Evolutionary conservation across 169 alveolate species (phyloP), one percentile per base, ranked within the genome.

Genomic region (Eimeria necatrix): DNA sequence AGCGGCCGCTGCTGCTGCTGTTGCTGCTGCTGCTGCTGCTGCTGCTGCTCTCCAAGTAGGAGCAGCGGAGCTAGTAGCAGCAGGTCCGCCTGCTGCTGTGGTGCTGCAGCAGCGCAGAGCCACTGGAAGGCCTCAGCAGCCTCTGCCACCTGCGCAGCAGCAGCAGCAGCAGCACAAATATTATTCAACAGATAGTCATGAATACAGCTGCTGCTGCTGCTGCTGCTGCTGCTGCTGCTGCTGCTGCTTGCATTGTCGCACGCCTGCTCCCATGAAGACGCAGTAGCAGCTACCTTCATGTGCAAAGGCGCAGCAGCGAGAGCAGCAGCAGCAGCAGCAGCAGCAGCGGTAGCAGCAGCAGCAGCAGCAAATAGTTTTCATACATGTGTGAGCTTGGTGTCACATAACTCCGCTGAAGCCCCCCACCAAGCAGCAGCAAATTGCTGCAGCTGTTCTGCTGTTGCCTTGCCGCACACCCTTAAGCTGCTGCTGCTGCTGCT

Each of bases 261-360:
- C n/a, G n/a, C n/a, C n/a, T n/a, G n/a, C n/a, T n/a, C n/a, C n/a
- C n/a, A n/a, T n/a, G n/a, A n/a, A n/a, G n/a, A n/a, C n/a, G 64
- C 64, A 56, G 64, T 14, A 56, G 64, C 64, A 56, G 64, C 64
- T 9, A 56, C 64, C 64, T 9, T 8, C 8, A 56, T 8, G 64
- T 56, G 64, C 8, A 14, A 8, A 9, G 76, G 76, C 20, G 76
- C 76, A 64, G 26, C 8, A n/a, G 41, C 14, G 76, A 9, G 9
- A 14, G 14, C 26, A 64, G 76, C 26, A 64, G 76, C 76, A 64
- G 76, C 26, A 64, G 76, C 76, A 64, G 76, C 76, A 64, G 41
- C 76, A 64, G 76, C 76, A 9, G 76, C 76, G 20, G 76, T 24
- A 20, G 26, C 76, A 64, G 76, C 26, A 64, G 14, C 14, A 56